Base-by-base conservation (phyloP, 1,139 yeast species). In the Candida anutae region DNA sequence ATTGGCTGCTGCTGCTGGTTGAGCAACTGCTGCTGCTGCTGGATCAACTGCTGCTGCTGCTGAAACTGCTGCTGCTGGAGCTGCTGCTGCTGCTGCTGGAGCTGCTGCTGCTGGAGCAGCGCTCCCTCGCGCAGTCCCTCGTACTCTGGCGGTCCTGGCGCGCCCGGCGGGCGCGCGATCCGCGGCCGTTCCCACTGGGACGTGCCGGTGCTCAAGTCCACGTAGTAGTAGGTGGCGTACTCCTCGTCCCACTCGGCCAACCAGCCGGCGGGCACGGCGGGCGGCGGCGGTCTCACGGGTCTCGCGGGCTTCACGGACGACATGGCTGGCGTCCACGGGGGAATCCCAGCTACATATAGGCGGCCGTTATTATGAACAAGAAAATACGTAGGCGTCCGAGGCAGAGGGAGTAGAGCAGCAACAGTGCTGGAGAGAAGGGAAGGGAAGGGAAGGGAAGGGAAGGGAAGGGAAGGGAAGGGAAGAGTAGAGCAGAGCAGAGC, bases 231-330 rank as follows among this genome's bases (percentile, higher is more conserved):
- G 21, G 37, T 30, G 27, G 46, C 28, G 33, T 48, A 49, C 29
- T 48, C 51, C 21, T 47, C 49, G 28, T 53, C 58, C 52, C 52
- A 54, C 28, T 46, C 46, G 6, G 57, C 58, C 2, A 39, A 31
- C 58, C 58, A 53, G 5, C 56, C 58, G 4, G 36, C 35, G 4
- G 58, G 59, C 18, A 50, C 31, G 14, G 31, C 26, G 4, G 48
- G 44, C 6, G 34, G 19, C 19, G 19, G 19, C 10, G 19, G 19
- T 17, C 19, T n/a, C n/a, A n/a, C n/a, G n/a, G n/a, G n/a, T n/a
- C n/a, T n/a, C n/a, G n/a, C n/a, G n/a, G n/a, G n/a, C n/a, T n/a
- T n/a, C n/a, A n/a, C n/a, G n/a, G n/a, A n/a, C n/a, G n/a, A n/a
- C n/a, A n/a, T n/a, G n/a, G n/a, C n/a, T n/a, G n/a, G n/a, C n/a